Percentiles rank a stretch among this genome's conserved stretches.
Evolutionary conservation across 2,329 filamentous ascomycete species (phyloP).

Genomic region (Clarireedia paspali): DNA sequence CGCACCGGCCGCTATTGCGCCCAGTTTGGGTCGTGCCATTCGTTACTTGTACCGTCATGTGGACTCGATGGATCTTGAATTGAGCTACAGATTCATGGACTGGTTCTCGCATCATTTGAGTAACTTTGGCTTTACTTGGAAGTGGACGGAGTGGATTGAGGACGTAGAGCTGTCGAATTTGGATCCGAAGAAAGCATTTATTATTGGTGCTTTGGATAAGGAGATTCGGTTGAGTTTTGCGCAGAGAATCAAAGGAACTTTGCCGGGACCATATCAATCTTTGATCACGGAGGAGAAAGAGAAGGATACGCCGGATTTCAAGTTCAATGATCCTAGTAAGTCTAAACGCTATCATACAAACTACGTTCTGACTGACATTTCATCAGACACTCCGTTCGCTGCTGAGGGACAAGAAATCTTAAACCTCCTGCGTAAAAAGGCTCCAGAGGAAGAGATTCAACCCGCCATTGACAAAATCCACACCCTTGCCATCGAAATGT

Average conservation of each 20-base stretch:
- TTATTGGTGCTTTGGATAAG: slow-evolving; percentile 84
- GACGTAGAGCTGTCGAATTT: slow-evolving; percentile 71
- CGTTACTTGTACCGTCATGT: slow-evolving; percentile 80
- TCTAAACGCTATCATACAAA: slow-evolving; percentile 14
- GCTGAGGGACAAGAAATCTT: slow-evolving; percentile 79
- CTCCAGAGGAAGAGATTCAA: slow-evolving; percentile 78
- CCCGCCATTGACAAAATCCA: slow-evolving; percentile 74
- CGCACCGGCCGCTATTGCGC: slow-evolving; percentile 91
- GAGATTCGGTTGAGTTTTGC: slow-evolving; percentile 95
- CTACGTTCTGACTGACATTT: slow-evolving; percentile 8
- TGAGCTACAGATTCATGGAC: slow-evolving; percentile 82
- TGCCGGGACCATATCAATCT: slow-evolving; percentile 74
- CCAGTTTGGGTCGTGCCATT: slow-evolving; percentile 87
- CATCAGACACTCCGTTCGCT: slow-evolving; percentile 67
- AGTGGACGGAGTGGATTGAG: slow-evolving; percentile 95
- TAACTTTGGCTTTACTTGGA: slow-evolving; percentile 99
- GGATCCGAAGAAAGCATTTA: slow-evolving; percentile 89
- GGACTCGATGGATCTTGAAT: slow-evolving; percentile 77
- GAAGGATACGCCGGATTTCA: slow-evolving; percentile 93
- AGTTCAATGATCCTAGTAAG: slow-evolving; percentile 70
- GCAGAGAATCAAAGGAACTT: slow-evolving; percentile 87
- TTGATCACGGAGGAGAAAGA: slow-evolving; percentile 84
- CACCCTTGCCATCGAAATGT: slow-evolving; percentile 61
- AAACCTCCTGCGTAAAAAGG: slow-evolving; percentile 73
- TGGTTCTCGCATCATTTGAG: slow-evolving; percentile 98